Evolutionary conservation across 1,139 yeast species (phyloP).

Genomic region (Magnusiomyces clavatus): DNA sequence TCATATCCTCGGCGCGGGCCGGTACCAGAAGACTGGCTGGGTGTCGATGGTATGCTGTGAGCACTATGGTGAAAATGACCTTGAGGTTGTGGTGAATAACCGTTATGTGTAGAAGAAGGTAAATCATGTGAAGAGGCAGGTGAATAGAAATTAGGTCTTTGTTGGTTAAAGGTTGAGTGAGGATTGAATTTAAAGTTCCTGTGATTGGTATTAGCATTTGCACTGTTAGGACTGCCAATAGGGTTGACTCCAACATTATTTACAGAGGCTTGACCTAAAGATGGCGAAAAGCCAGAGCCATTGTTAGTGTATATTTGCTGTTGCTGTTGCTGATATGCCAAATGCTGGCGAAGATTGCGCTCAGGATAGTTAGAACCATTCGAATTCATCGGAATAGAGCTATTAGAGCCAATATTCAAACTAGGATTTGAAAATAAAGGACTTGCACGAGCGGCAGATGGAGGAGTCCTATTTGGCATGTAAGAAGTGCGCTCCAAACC

Average conservation of each 20-base stretch:
- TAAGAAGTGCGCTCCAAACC: constrained; percentile 4
- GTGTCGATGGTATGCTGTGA: neutral
- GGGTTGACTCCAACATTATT: neutral
- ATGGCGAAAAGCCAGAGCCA: neutral
- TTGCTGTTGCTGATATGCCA: constrained; percentile 11
- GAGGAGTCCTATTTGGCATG: neutral
- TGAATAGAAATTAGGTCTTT: neutral
- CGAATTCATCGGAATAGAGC: constrained; percentile 6
- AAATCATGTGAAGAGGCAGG: neutral
- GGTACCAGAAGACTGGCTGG: neutral
- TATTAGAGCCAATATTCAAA: constrained; percentile 5
- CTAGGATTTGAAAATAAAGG: constrained; percentile 15
- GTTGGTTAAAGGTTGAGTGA: neutral
- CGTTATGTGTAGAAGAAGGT: neutral
- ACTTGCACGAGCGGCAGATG: constrained; percentile 7
- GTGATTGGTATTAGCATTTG: neutral
- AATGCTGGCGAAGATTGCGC: constrained; percentile 13
- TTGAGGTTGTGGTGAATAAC: neutral
- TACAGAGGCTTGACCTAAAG: neutral
- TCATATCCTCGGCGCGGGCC: neutral
- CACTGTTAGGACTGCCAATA: neutral
- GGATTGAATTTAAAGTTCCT: constrained; percentile 2
- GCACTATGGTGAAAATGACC: neutral
- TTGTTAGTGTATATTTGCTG: neutral
- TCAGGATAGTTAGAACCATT: constrained; percentile 1